Evolutionary conservation across 1,284 basidiomycete genomes (phyloP), one percentile per base, ranked within the genome.

Genomic region (Vanrija humicola): DNA sequence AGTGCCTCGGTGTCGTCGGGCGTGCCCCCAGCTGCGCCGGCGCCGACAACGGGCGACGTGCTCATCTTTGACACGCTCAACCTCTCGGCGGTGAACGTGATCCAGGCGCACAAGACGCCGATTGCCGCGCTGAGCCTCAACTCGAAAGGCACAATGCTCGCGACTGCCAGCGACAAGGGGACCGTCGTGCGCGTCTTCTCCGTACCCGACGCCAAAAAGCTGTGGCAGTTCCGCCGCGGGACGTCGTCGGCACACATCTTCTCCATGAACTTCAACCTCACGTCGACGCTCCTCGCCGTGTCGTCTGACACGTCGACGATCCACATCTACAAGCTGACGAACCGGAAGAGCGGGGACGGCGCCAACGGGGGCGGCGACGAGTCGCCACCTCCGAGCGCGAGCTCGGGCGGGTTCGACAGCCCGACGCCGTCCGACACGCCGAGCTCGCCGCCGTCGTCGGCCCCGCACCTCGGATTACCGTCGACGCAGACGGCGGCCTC

Each of bases 171-270:
- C 0, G 93, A 96, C 58, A 98, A 98, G 71, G 95, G 95, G 1
- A 98, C 95, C 1, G 91, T 98, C 62, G 95, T 99, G 56, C 85
- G 95, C 43, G 92, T 98, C 4, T 98, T 94, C 82, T 85, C 84
- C 50, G 81, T 97, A 6, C 95, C 96, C 0, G 85, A 86, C 15
- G 91, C 91, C 1, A 90, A 96, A 77, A 92, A 93, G 75, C 73
- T 98, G 49, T 93, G 91, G 77, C 94, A 99, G 75, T 98, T 98
- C 79, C 79, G 95, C 10, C 78, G 95, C 51, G 96, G 95, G 3
- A 88, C 88, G 38, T 82, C 92, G 46, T 88, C 89, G 58, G 86
- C 92, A 3, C 81, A 83, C 69, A 97, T 98, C 66, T 90, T 89
- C 69, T 89, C 86, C 45, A 89, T 98, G 77, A 91, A 87, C 65